Evolutionary conservation across 805 yeast species (phyloP), one percentile per base, ranked within the genome.

Genomic region (Metschnikowia orientalis): DNA sequence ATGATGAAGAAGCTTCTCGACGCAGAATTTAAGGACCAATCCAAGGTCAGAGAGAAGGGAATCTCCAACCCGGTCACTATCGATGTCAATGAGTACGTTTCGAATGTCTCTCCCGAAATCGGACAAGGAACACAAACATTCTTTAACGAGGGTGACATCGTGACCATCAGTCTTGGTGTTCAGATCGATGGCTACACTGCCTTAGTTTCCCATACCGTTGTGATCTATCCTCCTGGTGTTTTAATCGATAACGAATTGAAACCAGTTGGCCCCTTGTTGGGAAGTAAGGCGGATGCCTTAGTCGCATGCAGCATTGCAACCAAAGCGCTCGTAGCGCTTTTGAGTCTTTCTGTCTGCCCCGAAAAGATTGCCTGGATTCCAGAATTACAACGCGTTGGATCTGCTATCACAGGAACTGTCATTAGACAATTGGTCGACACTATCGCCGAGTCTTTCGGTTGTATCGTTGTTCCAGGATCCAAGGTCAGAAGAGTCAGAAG

Each of bases 121-220:
- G 88, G 79, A 53, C 83, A 79, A 44, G 61, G 55, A 19, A 53
- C 61, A 6, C 40, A 28, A 13, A 48, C 67, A 39, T 57, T 59
- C 33, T 75, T 84, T 48, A 56, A 59, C 34, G 76, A 77, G 15
- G 97, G 97, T 31, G 97, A 92, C 57, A 70, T 89, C 29, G 86
- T 86, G 20, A 89, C 90, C 41, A 73, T 92, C 37, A 67, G 83
- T 8, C 69, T 90, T 18, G 98, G 97, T 30, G 89, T 82, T 39
- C 97, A 92, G 44, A 76, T 92, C 47, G 98, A 92, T 59, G 98
- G 98, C 35, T 92, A 89, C 65, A 84, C 97, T 8, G 79, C 95
- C 2, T 76, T 78, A 55, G 78, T 77, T 8, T 77, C 95, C 18
- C 98, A 92, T 59, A 89, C 97, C 2, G 53, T 87, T 42, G 92